phyloP scores from a whole-genome alignment of 1,284 basidiomycete genomes.

The Sanghuangporus weigelae region DNA sequence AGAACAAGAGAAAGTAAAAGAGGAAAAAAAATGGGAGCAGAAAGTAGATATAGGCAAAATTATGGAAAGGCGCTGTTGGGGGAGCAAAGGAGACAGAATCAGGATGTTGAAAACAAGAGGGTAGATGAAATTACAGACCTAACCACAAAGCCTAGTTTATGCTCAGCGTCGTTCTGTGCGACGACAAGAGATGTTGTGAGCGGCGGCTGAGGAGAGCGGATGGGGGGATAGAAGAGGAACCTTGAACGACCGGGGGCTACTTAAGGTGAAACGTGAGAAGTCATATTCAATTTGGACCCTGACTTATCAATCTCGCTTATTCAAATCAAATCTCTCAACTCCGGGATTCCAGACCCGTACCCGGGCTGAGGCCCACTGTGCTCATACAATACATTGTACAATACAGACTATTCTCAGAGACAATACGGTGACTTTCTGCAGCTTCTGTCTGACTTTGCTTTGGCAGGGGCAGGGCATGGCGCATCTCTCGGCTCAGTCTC shows the following conservation, averaged over 20 bases:
- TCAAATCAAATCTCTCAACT: neutral
- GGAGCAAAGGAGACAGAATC: neutral
- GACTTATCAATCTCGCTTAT: neutral
- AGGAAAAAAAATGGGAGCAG: neutral
- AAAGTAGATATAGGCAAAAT: neutral
- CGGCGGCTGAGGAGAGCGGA: conserved; percentile 5
- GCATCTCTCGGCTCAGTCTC: neutral
- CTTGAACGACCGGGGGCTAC: neutral
- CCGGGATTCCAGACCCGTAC: neutral
- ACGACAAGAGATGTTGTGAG: conserved; percentile 1
- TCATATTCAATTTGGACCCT: neutral
- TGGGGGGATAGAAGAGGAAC: neutral
- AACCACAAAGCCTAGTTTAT: conserved; percentile 2
- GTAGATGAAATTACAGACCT: neutral
- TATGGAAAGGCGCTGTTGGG: neutral
- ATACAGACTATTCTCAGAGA: neutral
- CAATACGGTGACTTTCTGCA: no score
- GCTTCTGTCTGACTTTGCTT: no score
- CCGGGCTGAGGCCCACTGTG: no score
- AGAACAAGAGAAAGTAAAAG: neutral
- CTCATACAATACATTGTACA: neutral
- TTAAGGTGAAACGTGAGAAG: conserved; percentile 13
- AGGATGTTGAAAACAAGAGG: neutral
- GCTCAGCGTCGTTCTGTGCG: conserved; percentile 2
- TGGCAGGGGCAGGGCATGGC: neutral